phyloP scores from a whole-genome alignment of 805 yeast genomes.

The Diddensiella caesifluorescens region DNA sequence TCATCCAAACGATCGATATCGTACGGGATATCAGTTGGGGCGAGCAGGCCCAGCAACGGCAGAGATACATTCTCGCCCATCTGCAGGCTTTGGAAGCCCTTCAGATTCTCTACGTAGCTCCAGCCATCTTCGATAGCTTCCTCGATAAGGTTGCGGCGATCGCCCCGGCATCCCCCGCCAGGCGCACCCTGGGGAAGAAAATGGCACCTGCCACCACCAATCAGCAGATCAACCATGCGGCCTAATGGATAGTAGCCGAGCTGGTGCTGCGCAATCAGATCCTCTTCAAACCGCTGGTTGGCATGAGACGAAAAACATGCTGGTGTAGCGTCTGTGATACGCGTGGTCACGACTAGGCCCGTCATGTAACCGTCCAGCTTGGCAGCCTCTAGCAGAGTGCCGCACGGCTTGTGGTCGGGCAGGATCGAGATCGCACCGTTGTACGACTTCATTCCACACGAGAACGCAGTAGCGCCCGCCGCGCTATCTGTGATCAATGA shows the following conservation, averaged over 20 bases:
- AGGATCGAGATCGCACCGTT: conserved; percentile 91
- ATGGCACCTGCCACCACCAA: conserved; percentile 90
- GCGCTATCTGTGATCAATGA: conserved; percentile 91
- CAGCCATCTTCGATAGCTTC: conserved; percentile 60
- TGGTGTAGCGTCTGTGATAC: conserved; percentile 93
- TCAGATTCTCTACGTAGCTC: conserved; percentile 56
- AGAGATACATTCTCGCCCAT: conserved; percentile 59
- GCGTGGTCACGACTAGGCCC: conserved; percentile 87
- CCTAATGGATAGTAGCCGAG: conserved; percentile 79
- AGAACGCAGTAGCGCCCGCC: conserved; percentile 94
- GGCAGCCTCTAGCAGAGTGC: conserved; percentile 83
- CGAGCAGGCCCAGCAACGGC: conserved; percentile 74
- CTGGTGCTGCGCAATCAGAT: conserved; percentile 81
- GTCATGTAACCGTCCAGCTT: conserved; percentile 75
- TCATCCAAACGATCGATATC: conserved; percentile 66
- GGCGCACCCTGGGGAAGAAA: conserved; percentile 49
- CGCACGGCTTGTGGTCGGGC: conserved; percentile 67
- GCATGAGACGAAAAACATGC: conserved; percentile 84
- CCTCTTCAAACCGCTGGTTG: conserved; percentile 70
- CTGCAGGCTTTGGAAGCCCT: conserved; percentile 51
- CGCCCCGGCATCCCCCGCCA: conserved; percentile 69
- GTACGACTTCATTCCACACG: conserved; percentile 77
- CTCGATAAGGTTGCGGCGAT: conserved; percentile 59
- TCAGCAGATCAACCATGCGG: conserved; percentile 69
- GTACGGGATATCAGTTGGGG: conserved; percentile 74